These are phyloP conservation scores for Ceratocystis eucalypticola DNA, from an alignment of 2,329 filamentous ascomycete genomes.

Conservation along the genomic window DNA sequence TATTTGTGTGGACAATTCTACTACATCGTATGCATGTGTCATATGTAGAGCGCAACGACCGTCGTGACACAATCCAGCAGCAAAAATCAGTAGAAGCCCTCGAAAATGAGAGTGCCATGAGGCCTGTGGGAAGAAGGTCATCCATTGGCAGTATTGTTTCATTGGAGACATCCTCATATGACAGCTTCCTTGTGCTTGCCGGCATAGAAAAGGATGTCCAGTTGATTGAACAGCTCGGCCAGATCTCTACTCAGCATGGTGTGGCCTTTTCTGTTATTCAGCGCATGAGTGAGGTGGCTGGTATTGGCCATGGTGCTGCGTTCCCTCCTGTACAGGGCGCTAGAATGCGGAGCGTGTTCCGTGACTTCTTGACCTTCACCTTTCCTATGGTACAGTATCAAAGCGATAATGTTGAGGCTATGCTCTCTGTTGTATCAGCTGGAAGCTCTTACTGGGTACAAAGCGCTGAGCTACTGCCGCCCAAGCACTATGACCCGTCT, in stretches of 20 bases:
- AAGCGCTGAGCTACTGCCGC: not conserved
- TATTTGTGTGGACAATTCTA: conserved; percentile 71
- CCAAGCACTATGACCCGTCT: conserved; percentile 25
- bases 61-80: conserved; percentile 43
- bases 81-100: conserved; percentile 46
- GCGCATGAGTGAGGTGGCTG: conserved; percentile 36
- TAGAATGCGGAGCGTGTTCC: conserved; percentile 48
- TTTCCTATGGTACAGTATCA: conserved; percentile 58
- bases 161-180: conserved; percentile 46
- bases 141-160: conserved; percentile 50
- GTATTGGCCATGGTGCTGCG: conserved; percentile 33
- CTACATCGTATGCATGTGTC: conserved; percentile 54
- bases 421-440: conserved; percentile 48
- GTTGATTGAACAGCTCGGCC: conserved; percentile 38
- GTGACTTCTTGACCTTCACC: conserved; percentile 57
- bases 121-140: conserved; percentile 37
- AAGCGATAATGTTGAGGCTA: conserved; percentile 52
- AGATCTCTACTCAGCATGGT: conserved; percentile 36
- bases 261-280: conserved; percentile 42
- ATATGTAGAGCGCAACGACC: conserved; percentile 48
- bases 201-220: conserved; percentile 39
- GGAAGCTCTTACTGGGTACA: conserved; percentile 22
- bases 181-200: conserved; percentile 41
- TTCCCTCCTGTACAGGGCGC: conserved; percentile 45
- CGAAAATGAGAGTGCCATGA: conserved; percentile 30